phyloP scores from a whole-genome alignment of 805 yeast genomes.

The Hyphopichia homilentoma region DNA sequence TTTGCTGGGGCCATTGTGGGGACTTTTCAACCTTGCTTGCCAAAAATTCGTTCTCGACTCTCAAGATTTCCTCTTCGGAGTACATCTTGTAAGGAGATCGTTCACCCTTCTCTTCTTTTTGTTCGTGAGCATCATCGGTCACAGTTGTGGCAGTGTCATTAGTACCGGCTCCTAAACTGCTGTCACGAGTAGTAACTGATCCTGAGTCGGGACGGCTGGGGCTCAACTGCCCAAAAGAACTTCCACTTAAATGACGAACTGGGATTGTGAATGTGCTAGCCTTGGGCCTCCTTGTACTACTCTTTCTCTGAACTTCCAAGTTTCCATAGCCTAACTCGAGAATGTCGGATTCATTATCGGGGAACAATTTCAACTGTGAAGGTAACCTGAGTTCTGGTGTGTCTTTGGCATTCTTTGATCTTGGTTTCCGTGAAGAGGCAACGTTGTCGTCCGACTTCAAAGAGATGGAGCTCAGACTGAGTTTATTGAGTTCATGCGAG shows the following conservation, averaged over 20 bases:
- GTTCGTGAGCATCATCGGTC: constrained; percentile 2
- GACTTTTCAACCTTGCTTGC: constrained; percentile 34
- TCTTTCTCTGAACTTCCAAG: constrained; percentile 27
- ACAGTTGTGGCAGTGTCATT: constrained; percentile 6
- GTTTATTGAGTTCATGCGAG: constrained; percentile 21
- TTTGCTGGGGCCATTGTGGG: constrained; percentile 44
- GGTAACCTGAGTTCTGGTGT: constrained; percentile 35
- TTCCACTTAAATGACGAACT: constrained; percentile 9
- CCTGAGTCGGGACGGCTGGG: neutral
- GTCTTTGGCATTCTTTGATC: constrained; percentile 1
- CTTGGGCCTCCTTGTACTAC: constrained; percentile 31
- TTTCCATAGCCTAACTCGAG: constrained; percentile 25
- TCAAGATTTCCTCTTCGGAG: constrained; percentile 41
- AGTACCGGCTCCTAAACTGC: too few species aligned
- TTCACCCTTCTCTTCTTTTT: constrained; percentile 11
- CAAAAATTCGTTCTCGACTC: constrained; percentile 43
- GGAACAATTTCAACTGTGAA: constrained; percentile 51
- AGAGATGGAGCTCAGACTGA: constrained; percentile 16
- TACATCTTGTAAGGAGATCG: constrained; percentile 17
- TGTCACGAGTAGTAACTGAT: too few species aligned
- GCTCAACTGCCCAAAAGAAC: neutral
- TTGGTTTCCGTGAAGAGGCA: constrained; percentile 2
- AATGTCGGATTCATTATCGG: constrained; percentile 31
- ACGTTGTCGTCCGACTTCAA: constrained; percentile 3
- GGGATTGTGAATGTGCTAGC: constrained; percentile 26